Percentiles rank a stretch among this genome's conserved stretches.
These are phyloP conservation scores for Suillus fuscotomentosus DNA, from an alignment of 768 basidiomycete genomes.

Conservation along the genomic window DNA sequence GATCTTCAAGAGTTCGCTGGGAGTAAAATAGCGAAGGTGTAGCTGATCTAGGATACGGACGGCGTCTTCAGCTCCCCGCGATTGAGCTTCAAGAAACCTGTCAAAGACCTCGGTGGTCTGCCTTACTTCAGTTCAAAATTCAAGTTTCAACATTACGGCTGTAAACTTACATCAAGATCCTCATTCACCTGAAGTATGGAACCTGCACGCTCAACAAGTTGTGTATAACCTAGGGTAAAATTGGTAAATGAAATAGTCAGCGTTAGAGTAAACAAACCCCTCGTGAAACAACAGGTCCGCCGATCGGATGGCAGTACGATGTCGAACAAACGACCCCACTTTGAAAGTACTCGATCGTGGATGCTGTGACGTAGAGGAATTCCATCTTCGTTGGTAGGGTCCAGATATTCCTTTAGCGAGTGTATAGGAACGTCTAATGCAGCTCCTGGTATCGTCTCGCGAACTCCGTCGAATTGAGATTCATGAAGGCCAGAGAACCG, in stretches of 20 bases:
- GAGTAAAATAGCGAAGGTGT: constrained; percentile 73
- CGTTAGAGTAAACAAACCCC: constrained; percentile 43
- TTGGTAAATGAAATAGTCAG: background rate
- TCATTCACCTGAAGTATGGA: constrained; percentile 77
- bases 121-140: background rate
- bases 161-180: constrained; percentile 51
- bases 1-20: constrained; percentile 66
- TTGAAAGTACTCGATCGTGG: constrained; percentile 60
- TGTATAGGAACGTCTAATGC: background rate
- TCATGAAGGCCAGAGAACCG: constrained; percentile 31
- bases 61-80: constrained; percentile 38
- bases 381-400: constrained; percentile 12
- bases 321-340: constrained; percentile 81
- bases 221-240: constrained; percentile 59
- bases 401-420: constrained; percentile 14
- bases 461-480: constrained; percentile 28
- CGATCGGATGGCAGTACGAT: constrained; percentile 64
- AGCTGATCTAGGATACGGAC: constrained; percentile 57
- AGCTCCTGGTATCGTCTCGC: constrained; percentile 53
- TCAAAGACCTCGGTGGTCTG: constrained; percentile 65
- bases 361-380: constrained; percentile 35
- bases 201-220: constrained; percentile 73
- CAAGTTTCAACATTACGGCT: background rate
- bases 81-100: constrained; percentile 47
- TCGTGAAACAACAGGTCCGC: constrained; percentile 78